Evolutionary conservation across 2,329 filamentous ascomycete genomes (phyloP), one percentile per base, ranked within the genome.

Genomic region (Aspergillus felis): DNA sequence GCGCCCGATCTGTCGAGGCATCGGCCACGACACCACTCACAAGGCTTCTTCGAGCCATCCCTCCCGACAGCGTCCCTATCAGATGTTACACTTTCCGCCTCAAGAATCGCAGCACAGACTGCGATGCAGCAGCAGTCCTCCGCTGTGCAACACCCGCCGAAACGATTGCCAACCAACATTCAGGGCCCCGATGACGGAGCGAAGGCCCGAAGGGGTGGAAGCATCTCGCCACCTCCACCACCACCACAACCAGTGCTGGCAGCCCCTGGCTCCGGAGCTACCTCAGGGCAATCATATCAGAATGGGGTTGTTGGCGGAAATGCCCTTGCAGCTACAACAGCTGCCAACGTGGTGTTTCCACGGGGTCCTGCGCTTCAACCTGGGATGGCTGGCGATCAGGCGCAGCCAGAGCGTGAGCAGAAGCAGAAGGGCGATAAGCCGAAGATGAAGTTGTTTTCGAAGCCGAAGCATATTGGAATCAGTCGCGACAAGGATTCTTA

Each of bases 391-490:
- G 57, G 66, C 49, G 60, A 66, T 22, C 71, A 73, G 7, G 60
- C 67, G 24, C 63, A 65, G 4, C 61, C 66, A 28, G 73, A 76
- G 55, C 71, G 70, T 46, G 75, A 78, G 57, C 71, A 76, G 53
- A 86, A 86, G 66, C 76, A 74, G 42, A 79, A 81, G 58, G 82
- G 82, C 57, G 82, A 85, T 64, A 84, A 84, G 66, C 84, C 83
- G 41, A 87, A 87, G 74, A 87, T 86, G 81, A 88, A 88, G 71
- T 76, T 88, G 4, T 88, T 89, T 68, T 85, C 83, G 4, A 87
- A 87, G 66, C 85, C 85, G 1, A 87, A 87, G 72, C 83, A 82
- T 61, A 86, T 87, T 61, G 82, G 80, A 4, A 81, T 86, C 17
- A 82, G 82, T n/a, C 82, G 83, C 59, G 82, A 86, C 48, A 85